Percentiles rank a stretch among this genome's conserved stretches.
Evolutionary conservation across 176 grass and related monocot species (phyloP).

Genomic region (Cenchrus fungigraminus): DNA sequence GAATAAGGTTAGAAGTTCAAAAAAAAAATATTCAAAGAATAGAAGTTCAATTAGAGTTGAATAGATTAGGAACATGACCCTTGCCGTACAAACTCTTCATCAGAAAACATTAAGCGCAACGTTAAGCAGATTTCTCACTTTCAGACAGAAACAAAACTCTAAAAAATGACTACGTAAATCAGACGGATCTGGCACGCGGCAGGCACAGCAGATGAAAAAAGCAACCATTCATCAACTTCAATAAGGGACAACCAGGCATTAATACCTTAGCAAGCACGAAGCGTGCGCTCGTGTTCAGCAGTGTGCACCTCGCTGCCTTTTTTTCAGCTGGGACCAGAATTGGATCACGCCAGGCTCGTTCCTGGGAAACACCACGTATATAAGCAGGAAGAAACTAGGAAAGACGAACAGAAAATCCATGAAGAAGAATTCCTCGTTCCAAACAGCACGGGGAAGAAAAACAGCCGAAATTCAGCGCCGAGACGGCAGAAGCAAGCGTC

Average conservation of each 20-base stretch:
- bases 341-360: not conserved
- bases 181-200: slow-evolving; percentile 16
- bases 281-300: not conserved
- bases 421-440: not conserved
- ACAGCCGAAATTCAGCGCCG: not conserved
- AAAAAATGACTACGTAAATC: not conserved
- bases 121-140: not conserved
- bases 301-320: not conserved
- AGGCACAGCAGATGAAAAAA: not conserved
- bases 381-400: not conserved
- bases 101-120: not conserved
- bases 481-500: not conserved
- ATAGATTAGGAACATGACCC: not conserved
- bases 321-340: not conserved
- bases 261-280: slow-evolving; percentile 15
- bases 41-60: not conserved
- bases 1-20: not conserved
- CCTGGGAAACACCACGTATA: not conserved
- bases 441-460: not conserved
- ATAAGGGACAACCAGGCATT: no score
- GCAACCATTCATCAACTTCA: not conserved
- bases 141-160: not conserved
- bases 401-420: not conserved
- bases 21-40: not conserved
- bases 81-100: not conserved